Conservation (phyloP, 2,329 filamentous ascomycete genomes). For the Paraconiothyrium sp. region DNA sequence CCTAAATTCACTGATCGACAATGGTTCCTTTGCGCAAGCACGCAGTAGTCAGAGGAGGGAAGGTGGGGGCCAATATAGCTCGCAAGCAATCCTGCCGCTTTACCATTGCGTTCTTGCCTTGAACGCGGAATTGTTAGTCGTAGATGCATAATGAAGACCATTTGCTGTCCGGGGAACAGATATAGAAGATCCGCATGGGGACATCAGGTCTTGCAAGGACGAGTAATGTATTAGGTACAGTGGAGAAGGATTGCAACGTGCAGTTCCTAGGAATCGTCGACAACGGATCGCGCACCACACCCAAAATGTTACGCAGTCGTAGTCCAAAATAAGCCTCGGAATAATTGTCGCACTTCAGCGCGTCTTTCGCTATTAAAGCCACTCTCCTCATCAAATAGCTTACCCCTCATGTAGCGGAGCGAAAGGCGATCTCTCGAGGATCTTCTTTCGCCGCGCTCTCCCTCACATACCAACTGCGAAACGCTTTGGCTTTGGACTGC, state of each 20-base stretch:
- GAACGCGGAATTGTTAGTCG: not conserved
- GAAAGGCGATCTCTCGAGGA: not conserved
- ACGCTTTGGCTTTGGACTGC: conserved; percentile 35
- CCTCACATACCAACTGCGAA: conserved; percentile 34
- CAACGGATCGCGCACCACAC: not conserved
- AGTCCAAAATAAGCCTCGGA: not conserved
- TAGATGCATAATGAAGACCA: not conserved
- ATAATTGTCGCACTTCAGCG: not conserved
- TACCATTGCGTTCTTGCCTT: not conserved
- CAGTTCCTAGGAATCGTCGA: not conserved
- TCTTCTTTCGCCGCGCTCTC: conserved; percentile 5
- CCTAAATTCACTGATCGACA: too few relatives aligned
- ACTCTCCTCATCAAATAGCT: not conserved
- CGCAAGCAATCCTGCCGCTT: not conserved
- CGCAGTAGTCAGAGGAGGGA: too few relatives aligned
- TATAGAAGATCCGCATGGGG: not conserved
- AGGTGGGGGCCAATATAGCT: too few relatives aligned
- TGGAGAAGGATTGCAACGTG: not conserved
- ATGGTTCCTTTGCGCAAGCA: too few relatives aligned
- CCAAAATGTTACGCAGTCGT: not conserved
- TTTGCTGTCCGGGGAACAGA: not conserved
- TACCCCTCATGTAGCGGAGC: not conserved
- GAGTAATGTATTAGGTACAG: not conserved
- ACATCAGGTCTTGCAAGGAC: not conserved
- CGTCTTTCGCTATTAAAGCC: too few relatives aligned